Conservation (phyloP, 2,329 filamentous ascomycete species). For the Lecanicillium sp. region DNA sequence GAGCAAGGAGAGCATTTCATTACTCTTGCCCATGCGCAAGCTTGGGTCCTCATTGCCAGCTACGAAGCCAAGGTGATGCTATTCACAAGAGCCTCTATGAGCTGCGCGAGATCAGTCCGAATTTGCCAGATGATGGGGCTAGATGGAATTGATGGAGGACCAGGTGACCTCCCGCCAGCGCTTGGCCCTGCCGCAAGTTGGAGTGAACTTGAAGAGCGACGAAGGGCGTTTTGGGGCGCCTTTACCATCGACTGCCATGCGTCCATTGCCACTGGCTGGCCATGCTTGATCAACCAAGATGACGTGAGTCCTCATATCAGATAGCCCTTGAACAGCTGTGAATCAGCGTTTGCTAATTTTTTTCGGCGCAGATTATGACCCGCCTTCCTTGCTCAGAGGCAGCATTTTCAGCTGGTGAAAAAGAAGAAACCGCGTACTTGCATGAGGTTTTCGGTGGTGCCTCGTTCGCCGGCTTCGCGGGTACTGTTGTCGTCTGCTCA, state of each 20-base stretch:
- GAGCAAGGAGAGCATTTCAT: conserved; percentile 75
- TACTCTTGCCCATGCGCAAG: conserved; percentile 70
- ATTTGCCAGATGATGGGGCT: conserved; percentile 79
- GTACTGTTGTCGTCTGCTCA: conserved; percentile 64
- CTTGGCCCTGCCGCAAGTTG: conserved; percentile 68
- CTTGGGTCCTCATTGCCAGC: conserved; percentile 65
- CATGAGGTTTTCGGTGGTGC: conserved; percentile 55
- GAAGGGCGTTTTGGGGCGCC: conserved; percentile 78
- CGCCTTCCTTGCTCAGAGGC: conserved; percentile 75
- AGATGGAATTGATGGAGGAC: conserved; percentile 63
- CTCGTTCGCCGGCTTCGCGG: conserved; percentile 63
- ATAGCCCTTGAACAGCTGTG: not conserved
- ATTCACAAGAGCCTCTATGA: conserved; percentile 82
- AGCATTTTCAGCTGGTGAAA: conserved; percentile 59
- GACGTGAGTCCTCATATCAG: conserved; percentile 47
- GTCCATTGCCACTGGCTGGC: conserved; percentile 86
- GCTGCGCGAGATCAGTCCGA: conserved; percentile 61
- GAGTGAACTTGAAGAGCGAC: conserved; percentile 68
- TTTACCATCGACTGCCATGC: conserved; percentile 81
- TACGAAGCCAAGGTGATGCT: conserved; percentile 82
- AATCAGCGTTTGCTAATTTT: not conserved
- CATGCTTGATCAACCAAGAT: conserved; percentile 66
- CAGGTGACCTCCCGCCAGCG: conserved; percentile 63
- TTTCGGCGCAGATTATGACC: conserved; percentile 55
- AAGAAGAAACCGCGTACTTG: conserved; percentile 56